Evolutionary conservation across 78 protist species (phyloP).

Genomic region (Cavenderia fasciculata): DNA sequence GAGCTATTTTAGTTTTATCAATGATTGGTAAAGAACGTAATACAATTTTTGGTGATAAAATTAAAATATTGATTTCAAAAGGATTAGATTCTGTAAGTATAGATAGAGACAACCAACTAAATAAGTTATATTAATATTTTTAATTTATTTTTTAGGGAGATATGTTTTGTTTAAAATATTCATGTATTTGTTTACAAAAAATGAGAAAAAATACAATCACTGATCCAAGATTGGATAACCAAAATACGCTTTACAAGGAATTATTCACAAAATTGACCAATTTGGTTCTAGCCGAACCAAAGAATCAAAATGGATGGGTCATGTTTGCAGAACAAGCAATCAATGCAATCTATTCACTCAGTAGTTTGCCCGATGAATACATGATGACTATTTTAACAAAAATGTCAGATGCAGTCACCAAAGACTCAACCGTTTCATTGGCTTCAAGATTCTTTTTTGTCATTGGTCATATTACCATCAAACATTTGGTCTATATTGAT

Average conservation of each 20-base stretch:
- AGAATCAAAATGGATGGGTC: constrained; percentile 22
- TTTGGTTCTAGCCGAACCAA: neutral
- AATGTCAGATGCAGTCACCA: neutral
- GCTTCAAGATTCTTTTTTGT: constrained; percentile 68
- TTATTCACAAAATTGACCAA: constrained; percentile 17
- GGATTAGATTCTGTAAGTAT: constrained; percentile 1
- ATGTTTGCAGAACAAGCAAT: constrained; percentile 79
- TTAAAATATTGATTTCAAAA: neutral
- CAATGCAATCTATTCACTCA: constrained; percentile 48
- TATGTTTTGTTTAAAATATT: constrained; percentile 8
- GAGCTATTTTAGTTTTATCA: constrained; percentile 43
- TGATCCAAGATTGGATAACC: neutral
- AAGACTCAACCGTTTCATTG: neutral
- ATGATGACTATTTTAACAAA: neutral
- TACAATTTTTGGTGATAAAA: neutral
- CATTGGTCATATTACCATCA: constrained; percentile 85
- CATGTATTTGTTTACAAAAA: constrained; percentile 68
- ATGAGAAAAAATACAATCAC: neutral
- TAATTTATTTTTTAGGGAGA: constrained; percentile 6
- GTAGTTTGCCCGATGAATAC: constrained; percentile 69
- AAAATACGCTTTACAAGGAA: neutral
- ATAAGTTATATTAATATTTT: neutral
- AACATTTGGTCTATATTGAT: constrained; percentile 81
- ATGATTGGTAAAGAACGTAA: constrained; percentile 15
- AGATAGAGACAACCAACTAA: neutral